Conservation (phyloP, 352 stramenopile genomes). For the Pythium sp. region DNA sequence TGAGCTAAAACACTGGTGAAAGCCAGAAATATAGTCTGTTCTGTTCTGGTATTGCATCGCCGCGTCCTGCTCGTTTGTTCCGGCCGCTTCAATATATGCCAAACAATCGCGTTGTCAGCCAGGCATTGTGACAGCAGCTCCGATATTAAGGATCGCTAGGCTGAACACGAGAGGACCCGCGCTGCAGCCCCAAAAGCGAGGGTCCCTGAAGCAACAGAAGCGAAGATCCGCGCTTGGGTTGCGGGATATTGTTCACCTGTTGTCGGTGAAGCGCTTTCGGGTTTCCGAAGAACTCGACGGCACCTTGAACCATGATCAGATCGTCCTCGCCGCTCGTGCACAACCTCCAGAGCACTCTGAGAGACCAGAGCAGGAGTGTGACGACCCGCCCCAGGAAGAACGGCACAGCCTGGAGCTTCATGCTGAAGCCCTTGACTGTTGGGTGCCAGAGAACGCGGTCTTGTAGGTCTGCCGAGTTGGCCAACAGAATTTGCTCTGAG, state of each 20-base stretch:
- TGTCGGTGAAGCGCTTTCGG: not conserved
- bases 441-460: conserved; percentile 7
- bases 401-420: conserved; percentile 4
- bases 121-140: not conserved
- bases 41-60: not conserved
- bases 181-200: not conserved
- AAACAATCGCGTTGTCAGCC: too few relatives aligned
- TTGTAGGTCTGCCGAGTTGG: not conserved
- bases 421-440: conserved; percentile 1
- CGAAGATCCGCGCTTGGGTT: not conserved
- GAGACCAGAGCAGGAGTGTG: conserved; percentile 12
- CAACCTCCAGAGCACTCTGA: conserved; percentile 8
- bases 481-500: conserved; percentile 4
- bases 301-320: conserved; percentile 12
- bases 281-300: conserved; percentile 9
- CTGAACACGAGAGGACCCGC: not conserved
- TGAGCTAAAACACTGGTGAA: not conserved
- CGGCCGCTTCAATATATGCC: too few relatives aligned
- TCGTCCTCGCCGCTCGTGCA: conserved; percentile 5
- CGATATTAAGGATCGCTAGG: not conserved
- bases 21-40: not conserved
- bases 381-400: conserved; percentile 8
- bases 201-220: not conserved
- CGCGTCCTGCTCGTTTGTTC: not conserved
- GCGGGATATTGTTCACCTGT: not conserved